phyloP scores from a whole-genome alignment of 2,329 filamentous ascomycete genomes.

The Alternaria metachromatica region DNA sequence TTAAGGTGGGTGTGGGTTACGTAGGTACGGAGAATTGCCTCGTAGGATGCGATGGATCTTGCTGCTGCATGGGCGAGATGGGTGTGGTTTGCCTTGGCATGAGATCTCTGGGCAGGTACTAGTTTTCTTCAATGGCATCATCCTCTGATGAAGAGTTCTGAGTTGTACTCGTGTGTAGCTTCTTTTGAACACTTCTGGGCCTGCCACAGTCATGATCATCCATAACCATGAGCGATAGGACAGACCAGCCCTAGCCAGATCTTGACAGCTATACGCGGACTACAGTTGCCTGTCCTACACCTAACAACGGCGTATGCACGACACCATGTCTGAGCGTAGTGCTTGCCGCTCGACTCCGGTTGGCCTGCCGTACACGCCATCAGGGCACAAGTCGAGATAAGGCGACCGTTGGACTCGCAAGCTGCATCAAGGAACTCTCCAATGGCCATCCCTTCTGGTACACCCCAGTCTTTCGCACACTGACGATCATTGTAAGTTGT shows the following conservation, averaged over 20 bases:
- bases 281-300: neutral
- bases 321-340: slow-evolving; percentile 1
- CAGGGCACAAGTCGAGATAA: slow-evolving; percentile 2
- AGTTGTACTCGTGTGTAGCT: neutral
- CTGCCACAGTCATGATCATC: neutral
- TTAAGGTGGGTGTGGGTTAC: neutral
- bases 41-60: neutral
- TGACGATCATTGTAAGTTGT: slow-evolving; percentile 8
- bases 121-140: neutral
- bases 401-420: neutral
- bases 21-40: neutral
- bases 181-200: neutral
- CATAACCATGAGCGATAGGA: neutral
- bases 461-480: neutral
- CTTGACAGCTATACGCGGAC: neutral
- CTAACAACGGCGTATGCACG: neutral
- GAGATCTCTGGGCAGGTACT: neutral
- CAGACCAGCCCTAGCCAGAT: neutral
- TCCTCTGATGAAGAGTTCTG: neutral
- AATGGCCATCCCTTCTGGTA: neutral
- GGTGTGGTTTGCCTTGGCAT: neutral
- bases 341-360: neutral
- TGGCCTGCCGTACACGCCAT: neutral
- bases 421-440: neutral
- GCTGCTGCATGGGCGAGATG: neutral